These are phyloP conservation scores for Tilletia indica DNA, from an alignment of 1,284 basidiomycete species.

Conservation along the genomic window DNA sequence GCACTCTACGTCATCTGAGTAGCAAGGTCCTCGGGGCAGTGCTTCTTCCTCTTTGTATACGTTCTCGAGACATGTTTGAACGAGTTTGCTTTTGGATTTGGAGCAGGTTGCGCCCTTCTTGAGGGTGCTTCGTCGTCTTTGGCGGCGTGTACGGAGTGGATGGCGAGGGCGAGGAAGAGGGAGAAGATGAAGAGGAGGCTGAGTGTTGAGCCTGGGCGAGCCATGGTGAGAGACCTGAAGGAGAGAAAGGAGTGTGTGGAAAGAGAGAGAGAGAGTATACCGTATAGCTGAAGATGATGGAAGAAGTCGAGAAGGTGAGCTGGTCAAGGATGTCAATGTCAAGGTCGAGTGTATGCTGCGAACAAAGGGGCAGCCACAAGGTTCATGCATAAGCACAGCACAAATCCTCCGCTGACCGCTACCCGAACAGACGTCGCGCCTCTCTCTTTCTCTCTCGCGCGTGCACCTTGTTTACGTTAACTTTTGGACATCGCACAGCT, in stretches of 20 bases:
- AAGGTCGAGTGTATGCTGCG: no score
- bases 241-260: background rate
- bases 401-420: no score
- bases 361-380: no score
- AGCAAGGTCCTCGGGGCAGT: slow-evolving; percentile 6
- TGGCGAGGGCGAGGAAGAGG: slow-evolving; percentile 4
- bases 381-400: no score
- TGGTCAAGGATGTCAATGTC: no score
- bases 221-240: background rate
- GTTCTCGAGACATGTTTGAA: background rate
- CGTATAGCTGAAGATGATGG: background rate
- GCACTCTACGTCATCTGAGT: background rate
- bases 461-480: no score
- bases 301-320: no score
- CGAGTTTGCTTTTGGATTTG: background rate
- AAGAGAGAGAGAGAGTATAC: background rate
- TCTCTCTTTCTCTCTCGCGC: no score
- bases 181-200: background rate
- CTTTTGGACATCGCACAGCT: no score
- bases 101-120: slow-evolving; percentile 1
- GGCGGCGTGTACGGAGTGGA: background rate
- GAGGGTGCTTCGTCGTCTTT: background rate
- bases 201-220: background rate
- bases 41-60: background rate
- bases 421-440: no score